Conservation (phyloP, 768 basidiomycete species). For the Ephemerocybe angulata region DNA sequence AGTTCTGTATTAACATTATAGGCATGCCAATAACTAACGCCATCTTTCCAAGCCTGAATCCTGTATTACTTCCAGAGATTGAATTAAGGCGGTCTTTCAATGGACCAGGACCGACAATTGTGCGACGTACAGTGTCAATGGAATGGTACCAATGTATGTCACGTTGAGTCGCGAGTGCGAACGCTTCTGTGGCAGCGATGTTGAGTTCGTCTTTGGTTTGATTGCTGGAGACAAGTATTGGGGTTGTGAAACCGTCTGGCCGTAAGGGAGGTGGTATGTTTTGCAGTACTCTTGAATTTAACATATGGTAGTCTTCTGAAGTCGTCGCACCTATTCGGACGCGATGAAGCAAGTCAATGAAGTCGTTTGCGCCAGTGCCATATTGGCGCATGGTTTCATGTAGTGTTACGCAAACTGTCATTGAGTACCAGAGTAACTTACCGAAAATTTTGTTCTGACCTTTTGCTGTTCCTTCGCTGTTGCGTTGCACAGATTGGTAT, state of each 20-base stretch:
- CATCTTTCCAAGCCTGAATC: conserved; percentile 2
- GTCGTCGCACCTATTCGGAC: neutral
- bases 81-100: neutral
- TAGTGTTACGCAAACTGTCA: neutral
- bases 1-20: conserved; percentile 28
- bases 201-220: conserved; percentile 11
- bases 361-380: neutral
- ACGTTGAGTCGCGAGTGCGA: neutral
- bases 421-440: neutral
- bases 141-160: conserved; percentile 15
- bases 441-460: neutral
- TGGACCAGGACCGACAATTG: neutral
- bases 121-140: neutral
- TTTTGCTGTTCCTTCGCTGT: neutral
- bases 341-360: neutral
- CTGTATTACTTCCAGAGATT: conserved; percentile 3
- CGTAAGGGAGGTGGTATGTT: no score
- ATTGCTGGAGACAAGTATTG: conserved; percentile 9
- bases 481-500: neutral
- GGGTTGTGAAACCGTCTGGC: neutral
- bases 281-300: neutral
- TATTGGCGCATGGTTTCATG: neutral
- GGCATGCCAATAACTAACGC: conserved; percentile 30
- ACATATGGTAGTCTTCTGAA: neutral
- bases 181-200: neutral